Base-by-base conservation (phyloP, 2,329 filamentous ascomycete species). In the Neobulgaria alba region DNA sequence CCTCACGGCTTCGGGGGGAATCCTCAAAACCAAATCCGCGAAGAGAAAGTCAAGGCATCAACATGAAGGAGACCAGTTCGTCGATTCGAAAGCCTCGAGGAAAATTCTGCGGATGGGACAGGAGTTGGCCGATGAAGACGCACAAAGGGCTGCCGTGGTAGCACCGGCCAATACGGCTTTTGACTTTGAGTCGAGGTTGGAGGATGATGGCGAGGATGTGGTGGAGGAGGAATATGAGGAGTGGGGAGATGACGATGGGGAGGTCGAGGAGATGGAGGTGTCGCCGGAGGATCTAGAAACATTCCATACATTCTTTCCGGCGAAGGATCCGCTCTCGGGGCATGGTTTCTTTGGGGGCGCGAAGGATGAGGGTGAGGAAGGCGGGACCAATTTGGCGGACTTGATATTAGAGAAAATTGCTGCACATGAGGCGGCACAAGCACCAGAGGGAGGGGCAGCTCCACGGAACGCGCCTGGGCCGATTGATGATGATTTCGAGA, bases 371-470 rank as follows among this genome's bases (percentile, higher is more conserved):
- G 41, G 64, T 20, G 65, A 70, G 26, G 67, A 67, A 30, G 69
- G 70, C 10, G 71, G 74, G 10, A 86, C 83, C 48, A 95, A 96
- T 61, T 70, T 98, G 42, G 88, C 92, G 12, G 89, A 95, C 57
- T 68, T 98, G 48, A 98, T 98, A 50, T 67, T 98, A 43, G 81
- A 90, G 58, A 95, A 94, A 65, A 98, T 98, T 58, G 87, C 88
- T 3, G 82, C 85, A 44, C 85, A 93, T 56, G 92, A 98, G 67
- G 83, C 85, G 3, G 72, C 72, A 21, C 71, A 81, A 49, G 69
- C 64, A 19, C 62, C 60, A 3, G 58, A 52, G 38, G 54, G 56
- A 8, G 54, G 51, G 15, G 51, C 45, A 10, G 23, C 12, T 12
- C 37, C 47, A 29, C 45, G 49, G 10, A 36, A 48, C 18, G 55